phyloP scores from a whole-genome alignment of 73 alveolate genomes.

The Uronychia setigera region DNA sequence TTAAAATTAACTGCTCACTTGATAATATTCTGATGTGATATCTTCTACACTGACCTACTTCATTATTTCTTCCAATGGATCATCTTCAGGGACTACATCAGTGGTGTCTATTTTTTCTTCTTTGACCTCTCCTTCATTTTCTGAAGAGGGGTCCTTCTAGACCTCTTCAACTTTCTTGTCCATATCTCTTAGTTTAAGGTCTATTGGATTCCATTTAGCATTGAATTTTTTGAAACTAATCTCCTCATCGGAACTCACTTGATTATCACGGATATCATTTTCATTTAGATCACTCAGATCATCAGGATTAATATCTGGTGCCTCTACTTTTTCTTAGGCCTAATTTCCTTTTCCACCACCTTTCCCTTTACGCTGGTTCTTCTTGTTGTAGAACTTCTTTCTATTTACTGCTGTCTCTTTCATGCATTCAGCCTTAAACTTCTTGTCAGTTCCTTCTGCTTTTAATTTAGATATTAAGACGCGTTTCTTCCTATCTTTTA shows the following conservation, averaged over 20 bases:
- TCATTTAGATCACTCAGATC: neutral
- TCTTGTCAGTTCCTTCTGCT: constrained; percentile 48
- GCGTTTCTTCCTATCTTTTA: constrained; percentile 18
- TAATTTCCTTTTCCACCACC: constrained; percentile 43
- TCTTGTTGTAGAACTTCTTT: constrained; percentile 19
- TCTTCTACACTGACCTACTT: neutral
- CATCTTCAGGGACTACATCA: constrained; percentile 46
- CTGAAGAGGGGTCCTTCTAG: constrained; percentile 14
- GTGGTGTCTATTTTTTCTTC: constrained; percentile 65
- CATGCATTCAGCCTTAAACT: constrained; percentile 29
- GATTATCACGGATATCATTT: neutral
- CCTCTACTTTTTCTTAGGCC: constrained; percentile 9
- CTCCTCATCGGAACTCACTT: neutral
- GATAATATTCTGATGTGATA: neutral
- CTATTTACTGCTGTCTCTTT: neutral
- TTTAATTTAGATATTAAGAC: constrained; percentile 44
- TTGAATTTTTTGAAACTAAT: neutral
- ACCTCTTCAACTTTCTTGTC: neutral
- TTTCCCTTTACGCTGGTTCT: constrained; percentile 51
- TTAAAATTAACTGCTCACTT: neutral
- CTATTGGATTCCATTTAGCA: constrained; percentile 42
- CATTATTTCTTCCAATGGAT: neutral
- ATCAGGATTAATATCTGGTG: constrained; percentile 7
- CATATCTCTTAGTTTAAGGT: neutral
- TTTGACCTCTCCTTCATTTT: constrained; percentile 51